Percentiles rank a stretch among this genome's conserved stretches.
These are phyloP conservation scores for Colletotrichum sp. DNA, from an alignment of 2,329 filamentous ascomycete genomes.

Conservation along the genomic window DNA sequence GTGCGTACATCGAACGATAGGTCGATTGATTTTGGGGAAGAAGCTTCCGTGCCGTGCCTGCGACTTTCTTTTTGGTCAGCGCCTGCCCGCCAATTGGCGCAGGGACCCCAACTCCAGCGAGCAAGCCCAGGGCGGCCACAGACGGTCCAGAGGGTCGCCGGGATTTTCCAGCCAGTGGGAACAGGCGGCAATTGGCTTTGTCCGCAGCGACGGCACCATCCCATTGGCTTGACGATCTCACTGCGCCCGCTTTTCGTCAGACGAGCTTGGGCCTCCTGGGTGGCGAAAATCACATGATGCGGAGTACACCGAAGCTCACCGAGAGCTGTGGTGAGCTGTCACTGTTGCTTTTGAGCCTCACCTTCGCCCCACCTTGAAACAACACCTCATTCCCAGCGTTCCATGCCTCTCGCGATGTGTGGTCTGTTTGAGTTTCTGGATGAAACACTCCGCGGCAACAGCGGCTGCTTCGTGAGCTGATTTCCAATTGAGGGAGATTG, in stretches of 20 bases:
- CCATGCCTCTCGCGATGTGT: not conserved
- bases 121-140: not conserved
- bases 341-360: conserved; percentile 4
- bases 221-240: not conserved
- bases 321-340: not conserved
- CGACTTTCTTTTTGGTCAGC: conserved; percentile 11
- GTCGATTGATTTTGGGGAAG: conserved; percentile 20
- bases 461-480: not conserved
- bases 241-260: conserved; percentile 9
- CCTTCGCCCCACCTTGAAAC: conserved; percentile 10
- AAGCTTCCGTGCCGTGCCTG: conserved; percentile 3
- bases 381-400: not conserved
- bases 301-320: conserved; percentile 17
- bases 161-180: conserved; percentile 13
- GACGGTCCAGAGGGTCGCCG: not conserved
- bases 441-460: not conserved
- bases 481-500: not conserved
- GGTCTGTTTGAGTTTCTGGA: not conserved
- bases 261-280: conserved; percentile 1
- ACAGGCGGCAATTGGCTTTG: conserved; percentile 3
- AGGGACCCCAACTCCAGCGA: not conserved
- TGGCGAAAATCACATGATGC: conserved; percentile 19
- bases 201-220: not conserved
- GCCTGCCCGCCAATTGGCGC: not conserved
- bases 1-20: conserved; percentile 20